phyloP scores from a whole-genome alignment of 108 stramenopile species.

The Schizochytrium sp. region DNA sequence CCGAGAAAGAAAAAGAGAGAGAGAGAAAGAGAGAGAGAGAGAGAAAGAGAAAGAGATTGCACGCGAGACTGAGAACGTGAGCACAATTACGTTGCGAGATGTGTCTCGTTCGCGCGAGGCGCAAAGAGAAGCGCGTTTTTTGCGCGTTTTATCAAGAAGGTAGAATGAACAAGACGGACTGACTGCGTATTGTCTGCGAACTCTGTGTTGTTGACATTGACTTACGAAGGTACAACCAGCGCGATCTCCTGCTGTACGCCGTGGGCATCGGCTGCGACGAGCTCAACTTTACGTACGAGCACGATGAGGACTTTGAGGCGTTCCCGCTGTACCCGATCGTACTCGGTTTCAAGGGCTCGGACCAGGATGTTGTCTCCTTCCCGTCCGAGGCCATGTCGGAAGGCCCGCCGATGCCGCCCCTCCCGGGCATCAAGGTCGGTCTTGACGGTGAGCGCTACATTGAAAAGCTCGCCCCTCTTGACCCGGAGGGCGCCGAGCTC shows the following conservation, averaged over 20 bases:
- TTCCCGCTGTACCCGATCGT: slow-evolving; percentile 34
- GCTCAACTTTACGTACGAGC: slow-evolving; percentile 29
- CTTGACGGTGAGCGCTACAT: slow-evolving; percentile 10
- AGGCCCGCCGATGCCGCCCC: neutral
- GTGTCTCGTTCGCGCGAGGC: no score
- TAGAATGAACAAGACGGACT: no score
- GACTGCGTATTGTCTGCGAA: no score
- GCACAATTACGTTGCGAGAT: no score
- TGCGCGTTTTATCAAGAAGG: no score
- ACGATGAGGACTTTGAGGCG: slow-evolving; percentile 23
- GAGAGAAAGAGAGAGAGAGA: no score
- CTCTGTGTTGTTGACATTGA: no score
- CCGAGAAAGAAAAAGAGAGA: no score
- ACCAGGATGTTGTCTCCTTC: slow-evolving; percentile 33
- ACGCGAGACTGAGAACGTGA: no score
- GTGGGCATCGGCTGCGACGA: slow-evolving; percentile 33
- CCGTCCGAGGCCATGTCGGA: slow-evolving; percentile 18
- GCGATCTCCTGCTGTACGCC: slow-evolving; percentile 35
- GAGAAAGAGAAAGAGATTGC: no score
- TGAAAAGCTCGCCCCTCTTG: neutral
- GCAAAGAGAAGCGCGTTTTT: no score
- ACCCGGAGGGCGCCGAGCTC: neutral
- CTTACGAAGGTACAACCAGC: slow-evolving; percentile 17
- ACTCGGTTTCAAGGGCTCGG: slow-evolving; percentile 32
- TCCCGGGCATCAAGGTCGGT: slow-evolving; percentile 18